These are phyloP conservation scores for Globisporangium solare DNA, from an alignment of 352 stramenopile genomes.

Conservation along the genomic window DNA sequence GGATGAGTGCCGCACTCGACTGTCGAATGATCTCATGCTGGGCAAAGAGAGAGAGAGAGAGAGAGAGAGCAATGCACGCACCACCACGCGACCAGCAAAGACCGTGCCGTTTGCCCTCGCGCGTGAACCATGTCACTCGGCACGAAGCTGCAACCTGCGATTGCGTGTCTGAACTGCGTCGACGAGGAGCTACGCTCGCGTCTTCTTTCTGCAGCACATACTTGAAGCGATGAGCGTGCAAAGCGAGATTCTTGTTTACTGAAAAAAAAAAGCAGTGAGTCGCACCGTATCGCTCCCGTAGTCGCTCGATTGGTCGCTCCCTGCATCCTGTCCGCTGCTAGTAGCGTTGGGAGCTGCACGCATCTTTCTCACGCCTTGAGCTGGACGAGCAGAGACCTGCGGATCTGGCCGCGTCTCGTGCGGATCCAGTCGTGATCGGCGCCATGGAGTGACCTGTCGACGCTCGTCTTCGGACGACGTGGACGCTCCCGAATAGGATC, in stretches of 20 bases:
- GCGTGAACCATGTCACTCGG: constrained; percentile 42
- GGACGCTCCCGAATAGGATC: background rate
- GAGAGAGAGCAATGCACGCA: constrained; percentile 10
- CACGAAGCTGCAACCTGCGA: constrained; percentile 14
- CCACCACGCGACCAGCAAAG: constrained; percentile 51
- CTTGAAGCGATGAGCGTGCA: no score
- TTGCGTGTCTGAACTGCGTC: no score
- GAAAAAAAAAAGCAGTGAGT: background rate
- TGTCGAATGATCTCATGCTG: no score
- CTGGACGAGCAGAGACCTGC: no score
- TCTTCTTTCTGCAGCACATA: background rate
- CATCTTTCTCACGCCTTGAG: background rate
- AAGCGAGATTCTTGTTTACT: background rate
- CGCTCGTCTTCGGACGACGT: constrained; percentile 1
- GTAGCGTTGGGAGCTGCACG: no score
- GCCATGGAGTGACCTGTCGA: background rate
- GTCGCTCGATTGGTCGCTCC: background rate
- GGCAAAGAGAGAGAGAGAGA: no score
- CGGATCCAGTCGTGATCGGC: background rate
- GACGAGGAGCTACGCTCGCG: no score
- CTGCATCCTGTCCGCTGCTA: no score
- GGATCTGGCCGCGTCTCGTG: background rate
- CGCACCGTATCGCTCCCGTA: background rate
- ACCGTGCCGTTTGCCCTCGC: constrained; percentile 33
- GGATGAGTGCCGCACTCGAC: background rate